Percentiles rank a stretch among this genome's conserved stretches.
phyloP scores from a whole-genome alignment of 2,329 filamentous ascomycete genomes.

The Paracamarosporium sp. region DNA sequence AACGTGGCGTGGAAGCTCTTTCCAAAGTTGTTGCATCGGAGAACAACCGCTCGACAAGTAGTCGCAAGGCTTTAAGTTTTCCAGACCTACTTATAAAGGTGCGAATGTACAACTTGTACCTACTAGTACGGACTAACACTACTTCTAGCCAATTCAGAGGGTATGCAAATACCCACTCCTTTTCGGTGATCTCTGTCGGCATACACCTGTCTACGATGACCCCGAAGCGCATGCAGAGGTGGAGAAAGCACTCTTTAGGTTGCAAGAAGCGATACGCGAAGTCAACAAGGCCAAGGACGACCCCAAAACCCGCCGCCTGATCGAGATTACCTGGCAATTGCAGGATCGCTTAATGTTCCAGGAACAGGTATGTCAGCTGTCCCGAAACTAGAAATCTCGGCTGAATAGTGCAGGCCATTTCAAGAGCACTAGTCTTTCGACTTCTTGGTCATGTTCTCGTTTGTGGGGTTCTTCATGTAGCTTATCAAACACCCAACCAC shows the following conservation, averaged over 20 bases:
- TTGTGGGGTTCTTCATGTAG: slow-evolving; percentile 83
- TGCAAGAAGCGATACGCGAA: slow-evolving; percentile 77
- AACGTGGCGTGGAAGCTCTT: slow-evolving; percentile 83
- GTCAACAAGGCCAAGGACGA: slow-evolving; percentile 89
- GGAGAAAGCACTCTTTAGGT: slow-evolving; percentile 71
- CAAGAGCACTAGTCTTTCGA: slow-evolving; percentile 64
- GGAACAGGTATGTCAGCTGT: slow-evolving; percentile 63
- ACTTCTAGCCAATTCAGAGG: slow-evolving; percentile 80
- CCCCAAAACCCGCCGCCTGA: slow-evolving; percentile 68
- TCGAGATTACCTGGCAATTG: slow-evolving; percentile 84
- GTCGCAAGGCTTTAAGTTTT: slow-evolving; percentile 80
- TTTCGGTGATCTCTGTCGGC: slow-evolving; percentile 81
- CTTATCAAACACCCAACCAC: slow-evolving; percentile 75
- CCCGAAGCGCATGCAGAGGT: slow-evolving; percentile 83
- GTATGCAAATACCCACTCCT: slow-evolving; percentile 90
- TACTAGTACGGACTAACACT: slow-evolving; percentile 4
- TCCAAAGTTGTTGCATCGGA: slow-evolving; percentile 76
- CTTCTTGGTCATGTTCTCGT: slow-evolving; percentile 80
- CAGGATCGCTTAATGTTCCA: slow-evolving; percentile 82
- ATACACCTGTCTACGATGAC: slow-evolving; percentile 84
- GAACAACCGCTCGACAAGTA: slow-evolving; percentile 67
- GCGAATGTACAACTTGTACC: slow-evolving; percentile 16
- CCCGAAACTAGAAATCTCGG: not conserved
- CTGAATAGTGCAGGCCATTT: slow-evolving; percentile 29
- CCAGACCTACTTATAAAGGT: slow-evolving; percentile 92